Conservation (phyloP, 2,329 filamentous ascomycete genomes). For the Trichoderma polysporum region DNA sequence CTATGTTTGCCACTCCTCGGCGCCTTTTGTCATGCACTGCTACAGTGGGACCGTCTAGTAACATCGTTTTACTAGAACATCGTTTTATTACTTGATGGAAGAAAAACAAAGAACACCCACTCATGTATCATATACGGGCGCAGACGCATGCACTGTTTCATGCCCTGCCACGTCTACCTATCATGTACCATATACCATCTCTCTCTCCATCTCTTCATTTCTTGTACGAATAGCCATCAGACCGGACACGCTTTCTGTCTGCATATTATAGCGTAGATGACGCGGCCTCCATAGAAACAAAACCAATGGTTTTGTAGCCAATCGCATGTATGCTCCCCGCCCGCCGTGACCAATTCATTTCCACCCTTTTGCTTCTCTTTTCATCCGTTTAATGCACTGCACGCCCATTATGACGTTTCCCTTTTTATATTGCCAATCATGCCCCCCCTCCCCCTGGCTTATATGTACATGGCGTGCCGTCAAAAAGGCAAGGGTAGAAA, state of each 20-base stretch:
- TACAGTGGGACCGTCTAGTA: neutral
- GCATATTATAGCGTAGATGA: constrained; percentile 7
- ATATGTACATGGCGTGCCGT: neutral
- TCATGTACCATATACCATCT: neutral
- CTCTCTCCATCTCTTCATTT: neutral
- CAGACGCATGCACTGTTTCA: neutral
- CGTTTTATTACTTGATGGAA: too few species aligned
- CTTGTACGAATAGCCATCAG: neutral
- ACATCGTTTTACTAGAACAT: neutral
- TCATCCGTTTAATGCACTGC: neutral
- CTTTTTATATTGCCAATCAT: neutral
- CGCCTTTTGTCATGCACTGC: neutral
- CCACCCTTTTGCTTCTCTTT: neutral
- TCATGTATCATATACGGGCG: neutral
- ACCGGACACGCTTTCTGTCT: neutral
- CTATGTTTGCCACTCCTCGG: neutral
- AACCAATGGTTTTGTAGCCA: neutral
- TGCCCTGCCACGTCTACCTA: neutral
- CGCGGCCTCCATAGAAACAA: neutral
- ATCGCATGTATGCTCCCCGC: neutral
- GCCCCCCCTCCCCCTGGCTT: neutral
- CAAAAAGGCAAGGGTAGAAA: neutral
- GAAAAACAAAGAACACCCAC: too few species aligned
- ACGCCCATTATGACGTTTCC: neutral
- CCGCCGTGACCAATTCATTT: neutral